phyloP scores from a whole-genome alignment of 768 basidiomycete genomes.

The Harrya chromipes region DNA sequence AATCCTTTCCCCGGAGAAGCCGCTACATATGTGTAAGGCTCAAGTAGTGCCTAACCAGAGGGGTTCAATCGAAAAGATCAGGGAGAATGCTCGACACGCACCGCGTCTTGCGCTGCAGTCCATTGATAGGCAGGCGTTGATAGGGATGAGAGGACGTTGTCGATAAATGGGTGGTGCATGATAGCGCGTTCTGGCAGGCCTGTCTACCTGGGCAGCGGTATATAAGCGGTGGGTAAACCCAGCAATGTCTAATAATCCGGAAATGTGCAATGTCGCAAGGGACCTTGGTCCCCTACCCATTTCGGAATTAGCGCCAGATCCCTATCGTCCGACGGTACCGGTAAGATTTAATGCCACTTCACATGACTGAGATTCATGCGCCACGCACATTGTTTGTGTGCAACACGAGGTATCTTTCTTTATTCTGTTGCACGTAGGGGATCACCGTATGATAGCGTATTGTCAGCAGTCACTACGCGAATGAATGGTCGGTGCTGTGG shows the following conservation, averaged over 20 bases:
- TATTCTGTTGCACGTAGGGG: background rate
- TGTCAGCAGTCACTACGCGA: background rate
- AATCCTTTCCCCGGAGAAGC: constrained; percentile 91
- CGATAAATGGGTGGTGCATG: constrained; percentile 35
- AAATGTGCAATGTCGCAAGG: constrained; percentile 2
- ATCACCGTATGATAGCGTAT: background rate
- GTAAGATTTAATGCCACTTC: constrained; percentile 3
- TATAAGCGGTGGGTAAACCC: constrained; percentile 4
- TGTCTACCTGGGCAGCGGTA: background rate
- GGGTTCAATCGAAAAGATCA: background rate
- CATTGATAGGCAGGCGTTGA: constrained; percentile 22
- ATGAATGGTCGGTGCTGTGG: background rate
- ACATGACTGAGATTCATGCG: constrained; percentile 10
- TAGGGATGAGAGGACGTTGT: constrained; percentile 36
- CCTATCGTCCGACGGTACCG: background rate
- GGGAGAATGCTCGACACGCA: constrained; percentile 5
- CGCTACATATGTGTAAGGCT: constrained; percentile 85
- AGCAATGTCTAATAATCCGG: constrained; percentile 4
- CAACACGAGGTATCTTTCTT: background rate
- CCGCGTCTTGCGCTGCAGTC: constrained; percentile 23
- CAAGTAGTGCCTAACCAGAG: constrained; percentile 52
- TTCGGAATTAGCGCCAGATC: constrained; percentile 4
- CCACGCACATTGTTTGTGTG: constrained; percentile 3
- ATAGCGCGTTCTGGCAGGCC: background rate
- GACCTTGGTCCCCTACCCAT: constrained; percentile 1